phyloP scores from a whole-genome alignment of 768 basidiomycete genomes.

The Leccinum boreale region DNA sequence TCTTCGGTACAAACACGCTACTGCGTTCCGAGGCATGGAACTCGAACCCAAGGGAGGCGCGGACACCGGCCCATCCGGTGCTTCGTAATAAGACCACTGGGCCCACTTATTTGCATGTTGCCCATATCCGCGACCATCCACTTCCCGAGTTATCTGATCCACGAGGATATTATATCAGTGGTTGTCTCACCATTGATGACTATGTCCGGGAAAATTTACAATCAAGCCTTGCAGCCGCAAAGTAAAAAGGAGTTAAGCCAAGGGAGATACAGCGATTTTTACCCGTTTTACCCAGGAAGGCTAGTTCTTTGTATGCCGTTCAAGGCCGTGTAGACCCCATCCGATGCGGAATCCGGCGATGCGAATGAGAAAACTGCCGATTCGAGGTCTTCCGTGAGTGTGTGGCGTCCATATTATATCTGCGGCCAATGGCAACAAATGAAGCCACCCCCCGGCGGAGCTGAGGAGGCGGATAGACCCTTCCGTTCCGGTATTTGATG shows the following conservation, averaged over 20 bases:
- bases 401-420: constrained; percentile 9
- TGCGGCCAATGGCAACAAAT: constrained; percentile 16
- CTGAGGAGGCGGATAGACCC: not conserved
- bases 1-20: constrained; percentile 33
- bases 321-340: constrained; percentile 20
- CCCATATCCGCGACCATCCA: constrained; percentile 33
- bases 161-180: constrained; percentile 31
- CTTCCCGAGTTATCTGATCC: constrained; percentile 33
- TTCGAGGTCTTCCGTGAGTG: constrained; percentile 7
- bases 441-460: constrained; percentile 12
- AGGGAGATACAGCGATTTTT: constrained; percentile 52
- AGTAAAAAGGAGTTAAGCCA: constrained; percentile 32
- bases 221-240: constrained; percentile 28
- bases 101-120: constrained; percentile 14
- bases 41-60: constrained; percentile 45
- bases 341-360: constrained; percentile 22
- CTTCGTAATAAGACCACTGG: constrained; percentile 27
- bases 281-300: constrained; percentile 40
- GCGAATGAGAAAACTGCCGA: constrained; percentile 9
- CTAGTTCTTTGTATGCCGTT: constrained; percentile 31
- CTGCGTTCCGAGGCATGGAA: constrained; percentile 53
- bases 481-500: constrained; percentile 38
- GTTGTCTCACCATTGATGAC: constrained; percentile 28
- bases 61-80: constrained; percentile 23
- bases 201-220: constrained; percentile 34